Evolutionary conservation across 352 stramenopile genomes (phyloP).

Genomic region (Phytophthora rubi): DNA sequence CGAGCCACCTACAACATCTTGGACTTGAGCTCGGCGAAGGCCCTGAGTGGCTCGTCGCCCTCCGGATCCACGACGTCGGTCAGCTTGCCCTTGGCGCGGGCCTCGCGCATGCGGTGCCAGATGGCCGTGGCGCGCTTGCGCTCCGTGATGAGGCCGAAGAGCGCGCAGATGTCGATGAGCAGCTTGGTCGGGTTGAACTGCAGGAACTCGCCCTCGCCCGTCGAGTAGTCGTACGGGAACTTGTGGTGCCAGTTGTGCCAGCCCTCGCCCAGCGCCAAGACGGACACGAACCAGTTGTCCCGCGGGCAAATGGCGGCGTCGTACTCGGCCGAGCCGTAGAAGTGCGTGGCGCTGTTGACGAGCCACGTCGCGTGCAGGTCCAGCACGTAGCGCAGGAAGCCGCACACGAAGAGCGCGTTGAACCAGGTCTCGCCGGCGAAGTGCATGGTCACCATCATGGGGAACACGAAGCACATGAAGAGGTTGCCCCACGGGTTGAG

Average conservation of each 20-base stretch:
- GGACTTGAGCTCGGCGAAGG: conserved; percentile 68
- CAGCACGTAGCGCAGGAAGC: conserved; percentile 93
- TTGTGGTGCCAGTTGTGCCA: conserved; percentile 99
- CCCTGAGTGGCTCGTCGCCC: conserved; percentile 50
- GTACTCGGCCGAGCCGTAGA: conserved; percentile 98
- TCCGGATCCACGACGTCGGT: conserved; percentile 45
- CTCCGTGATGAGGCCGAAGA: conserved; percentile 92
- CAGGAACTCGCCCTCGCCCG: conserved; percentile 92
- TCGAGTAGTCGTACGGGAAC: conserved; percentile 99
- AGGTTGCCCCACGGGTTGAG: conserved; percentile 98
- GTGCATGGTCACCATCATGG: conserved; percentile 88
- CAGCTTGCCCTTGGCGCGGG: conserved; percentile 44
- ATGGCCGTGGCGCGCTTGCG: conserved; percentile 93
- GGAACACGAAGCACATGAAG: conserved; percentile 97
- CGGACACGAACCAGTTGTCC: conserved; percentile 97
- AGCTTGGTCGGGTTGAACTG: conserved; percentile 99
- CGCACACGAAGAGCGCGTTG: conserved; percentile 95
- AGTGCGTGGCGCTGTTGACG: conserved; percentile 97
- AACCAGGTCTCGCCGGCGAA: conserved; percentile 94
- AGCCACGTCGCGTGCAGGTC: conserved; percentile 98
- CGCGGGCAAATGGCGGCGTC: conserved; percentile 92
- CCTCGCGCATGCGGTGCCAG: conserved; percentile 90
- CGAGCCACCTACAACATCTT: conserved; percentile 47
- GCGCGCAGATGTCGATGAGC: conserved; percentile 94
- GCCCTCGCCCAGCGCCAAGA: conserved; percentile 95